These are phyloP conservation scores for Peronospora tabacina DNA, from an alignment of 352 stramenopile genomes.

Conservation along the genomic window DNA sequence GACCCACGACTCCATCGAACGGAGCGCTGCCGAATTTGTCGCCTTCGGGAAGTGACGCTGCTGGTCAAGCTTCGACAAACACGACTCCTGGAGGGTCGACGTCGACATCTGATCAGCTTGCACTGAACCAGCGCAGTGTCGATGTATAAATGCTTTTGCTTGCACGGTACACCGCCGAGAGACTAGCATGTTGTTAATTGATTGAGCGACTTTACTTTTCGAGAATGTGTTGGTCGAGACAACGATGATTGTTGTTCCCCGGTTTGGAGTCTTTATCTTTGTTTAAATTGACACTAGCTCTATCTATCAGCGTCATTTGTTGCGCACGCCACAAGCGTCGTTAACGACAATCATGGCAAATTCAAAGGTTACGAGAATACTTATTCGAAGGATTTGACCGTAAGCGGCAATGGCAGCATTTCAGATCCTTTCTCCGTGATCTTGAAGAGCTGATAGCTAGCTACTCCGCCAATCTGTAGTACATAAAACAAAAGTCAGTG, in stretches of 20 bases:
- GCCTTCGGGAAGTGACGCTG: slow-evolving; percentile 36
- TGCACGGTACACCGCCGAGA: slow-evolving; percentile 10
- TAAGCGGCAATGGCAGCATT: slow-evolving; percentile 40
- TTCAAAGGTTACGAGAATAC: slow-evolving; percentile 18
- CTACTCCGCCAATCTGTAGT: slow-evolving; percentile 55
- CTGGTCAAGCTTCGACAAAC: slow-evolving; percentile 21
- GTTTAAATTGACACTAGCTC: slow-evolving; percentile 11
- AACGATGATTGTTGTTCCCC: neutral
- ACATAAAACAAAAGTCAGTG: slow-evolving; percentile 6
- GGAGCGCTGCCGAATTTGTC: slow-evolving; percentile 35
- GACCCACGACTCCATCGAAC: slow-evolving; percentile 14
- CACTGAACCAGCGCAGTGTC: slow-evolving; percentile 66
- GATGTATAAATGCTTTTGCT: slow-evolving; percentile 43
- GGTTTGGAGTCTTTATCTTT: slow-evolving; percentile 7
- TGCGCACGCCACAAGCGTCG: slow-evolving; percentile 6
- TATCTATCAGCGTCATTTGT: slow-evolving; percentile 12
- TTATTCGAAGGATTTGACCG: slow-evolving; percentile 36
- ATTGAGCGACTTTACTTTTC: slow-evolving; percentile 21
- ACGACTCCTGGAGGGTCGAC: slow-evolving; percentile 15
- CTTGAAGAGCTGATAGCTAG: slow-evolving; percentile 75
- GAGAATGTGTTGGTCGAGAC: neutral
- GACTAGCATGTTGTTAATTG: slow-evolving; percentile 24
- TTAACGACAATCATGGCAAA: slow-evolving; percentile 7
- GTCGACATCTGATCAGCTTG: slow-evolving; percentile 53
- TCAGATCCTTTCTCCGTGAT: slow-evolving; percentile 45